Percentiles rank a stretch among this genome's conserved stretches.
These are phyloP conservation scores for Blastomyces silverae DNA, from an alignment of 2,329 filamentous ascomycete genomes.

Conservation along the genomic window DNA sequence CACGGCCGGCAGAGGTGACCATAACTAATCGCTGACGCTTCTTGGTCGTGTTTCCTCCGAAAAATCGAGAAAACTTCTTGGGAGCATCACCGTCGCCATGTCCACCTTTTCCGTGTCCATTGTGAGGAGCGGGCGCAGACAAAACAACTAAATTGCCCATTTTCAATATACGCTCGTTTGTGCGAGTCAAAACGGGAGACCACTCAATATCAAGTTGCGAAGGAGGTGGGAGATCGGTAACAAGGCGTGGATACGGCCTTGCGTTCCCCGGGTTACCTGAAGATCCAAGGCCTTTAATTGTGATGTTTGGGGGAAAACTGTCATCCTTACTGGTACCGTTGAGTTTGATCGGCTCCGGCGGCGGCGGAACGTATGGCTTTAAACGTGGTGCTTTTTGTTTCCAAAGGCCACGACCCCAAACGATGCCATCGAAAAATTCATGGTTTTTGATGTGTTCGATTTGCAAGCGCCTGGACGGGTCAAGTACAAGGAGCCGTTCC, in stretches of 20 bases:
- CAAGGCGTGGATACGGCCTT: slow-evolving; percentile 67
- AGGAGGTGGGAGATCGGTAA: slow-evolving; percentile 93
- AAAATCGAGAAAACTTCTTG: slow-evolving; percentile 88
- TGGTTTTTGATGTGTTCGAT: slow-evolving; percentile 97
- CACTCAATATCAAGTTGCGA: slow-evolving; percentile 97
- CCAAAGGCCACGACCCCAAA: slow-evolving; percentile 81
- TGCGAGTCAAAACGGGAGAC: slow-evolving; percentile 86
- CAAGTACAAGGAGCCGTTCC: slow-evolving; percentile 81
- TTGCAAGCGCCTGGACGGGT: slow-evolving; percentile 73
- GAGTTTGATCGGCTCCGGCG: slow-evolving; percentile 71
- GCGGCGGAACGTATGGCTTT: slow-evolving; percentile 71
- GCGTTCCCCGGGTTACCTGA: slow-evolving; percentile 43
- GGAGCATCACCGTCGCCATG: slow-evolving; percentile 57
- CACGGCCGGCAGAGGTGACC: slow-evolving; percentile 83
- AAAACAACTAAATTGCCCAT: slow-evolving; percentile 84
- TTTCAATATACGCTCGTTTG: slow-evolving; percentile 90
- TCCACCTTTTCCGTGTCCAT: slow-evolving; percentile 62
- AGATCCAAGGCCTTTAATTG: slow-evolving; percentile 31
- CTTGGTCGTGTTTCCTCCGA: slow-evolving; percentile 83
- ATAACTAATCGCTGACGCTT: slow-evolving; percentile 90
- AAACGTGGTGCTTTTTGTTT: slow-evolving; percentile 80
- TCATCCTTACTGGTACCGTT: slow-evolving; percentile 45
- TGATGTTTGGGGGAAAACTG: slow-evolving; percentile 40
- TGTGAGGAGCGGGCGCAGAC: slow-evolving; percentile 68
- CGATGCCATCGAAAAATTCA: slow-evolving; percentile 82